Percentiles rank a stretch among this genome's conserved stretches.
phyloP scores from a whole-genome alignment of 2,329 filamentous ascomycete genomes.

The Penicillium palitans region DNA sequence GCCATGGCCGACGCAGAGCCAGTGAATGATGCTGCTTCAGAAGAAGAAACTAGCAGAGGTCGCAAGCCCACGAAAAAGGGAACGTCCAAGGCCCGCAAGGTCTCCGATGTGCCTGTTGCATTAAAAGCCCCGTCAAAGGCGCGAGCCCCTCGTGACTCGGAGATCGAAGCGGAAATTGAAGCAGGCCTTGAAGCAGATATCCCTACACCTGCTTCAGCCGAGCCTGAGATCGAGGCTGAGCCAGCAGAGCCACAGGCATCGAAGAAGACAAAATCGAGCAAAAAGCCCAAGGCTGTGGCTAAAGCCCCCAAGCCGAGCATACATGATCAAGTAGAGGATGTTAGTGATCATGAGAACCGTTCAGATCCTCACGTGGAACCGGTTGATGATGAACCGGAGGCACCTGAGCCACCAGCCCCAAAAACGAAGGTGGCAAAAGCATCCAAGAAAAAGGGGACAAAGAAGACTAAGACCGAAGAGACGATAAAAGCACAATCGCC shows the following conservation, averaged over 20 bases:
- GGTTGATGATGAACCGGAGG: slow-evolving; percentile 10
- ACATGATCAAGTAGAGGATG: slow-evolving; percentile 12
- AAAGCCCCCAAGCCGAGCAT: slow-evolving; percentile 10
- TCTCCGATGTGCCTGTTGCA: slow-evolving; percentile 49
- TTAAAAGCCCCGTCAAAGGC: slow-evolving; percentile 51
- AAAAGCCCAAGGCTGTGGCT: slow-evolving; percentile 28
- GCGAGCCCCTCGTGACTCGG: slow-evolving; percentile 59
- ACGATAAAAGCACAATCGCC: slow-evolving; percentile 6
- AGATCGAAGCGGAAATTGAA: slow-evolving; percentile 66
- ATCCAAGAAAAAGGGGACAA: slow-evolving; percentile 24
- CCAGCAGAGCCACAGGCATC: slow-evolving; percentile 31
- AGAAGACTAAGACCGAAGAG: slow-evolving; percentile 27
- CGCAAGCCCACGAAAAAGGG: slow-evolving; percentile 43
- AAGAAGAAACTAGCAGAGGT: slow-evolving; percentile 48
- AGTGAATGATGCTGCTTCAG: slow-evolving; percentile 21
- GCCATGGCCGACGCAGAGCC: slow-evolving; percentile 34
- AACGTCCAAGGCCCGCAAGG: slow-evolving; percentile 50
- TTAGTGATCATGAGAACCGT: slow-evolving; percentile 12
- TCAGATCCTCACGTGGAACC: slow-evolving; percentile 6
- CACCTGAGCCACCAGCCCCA: slow-evolving; percentile 17
- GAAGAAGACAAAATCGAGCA: slow-evolving; percentile 34
- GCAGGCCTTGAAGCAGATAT: slow-evolving; percentile 62
- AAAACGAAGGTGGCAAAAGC: slow-evolving; percentile 24
- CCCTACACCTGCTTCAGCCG: slow-evolving; percentile 53
- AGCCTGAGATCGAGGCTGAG: slow-evolving; percentile 11